Evolutionary conservation across 306 rosid species (phyloP), one percentile per base, ranked within the genome.

Genomic region (Potentilla sterilis): DNA sequence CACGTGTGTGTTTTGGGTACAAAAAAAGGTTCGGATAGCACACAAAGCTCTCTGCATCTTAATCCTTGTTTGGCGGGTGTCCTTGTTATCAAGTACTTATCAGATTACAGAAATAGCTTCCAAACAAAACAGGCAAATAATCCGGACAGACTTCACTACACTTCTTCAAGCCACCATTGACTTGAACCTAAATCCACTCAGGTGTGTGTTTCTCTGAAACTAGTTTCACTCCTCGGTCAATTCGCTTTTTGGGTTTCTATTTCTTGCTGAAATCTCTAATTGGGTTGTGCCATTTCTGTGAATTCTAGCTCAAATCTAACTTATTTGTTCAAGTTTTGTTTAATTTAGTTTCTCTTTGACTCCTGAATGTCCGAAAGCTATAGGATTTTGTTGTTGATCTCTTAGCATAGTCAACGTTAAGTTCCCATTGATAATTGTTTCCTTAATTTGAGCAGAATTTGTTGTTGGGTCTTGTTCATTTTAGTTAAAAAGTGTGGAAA

Each of bases 21-120:
- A 34, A 37, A 7, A 64, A 24, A 37, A 37, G 72, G 67, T 52
- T 74, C 52, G n/a, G 57, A 66, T 57, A 54, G 83, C 46, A 37
- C 28, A 72, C 12, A 22, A 9, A 34, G 78, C 52, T 58, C 63
- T 64, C 63, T 64, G 48, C 70, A 28, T 79, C 47, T 46, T 69
- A 69, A 19, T 73, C 84, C 38, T 77, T 62, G 87, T 80, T 80
- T 69, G 80, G 68, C 4, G 67, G 40, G 69, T 49, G 54, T 73
- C 38, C 9, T 18, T 34, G 35, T 47, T 46, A 6, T 65, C 40
- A 35, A 16, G 18, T 42, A 42, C n/a, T 34, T 14, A 2, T 61
- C 3, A 1, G 14, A 7, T 24, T 28, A 42, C 67, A 73, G 21
- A 73, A 73, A 24, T 41, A 24, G 67, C 68, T 57, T 18, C 67